Conservation (phyloP, 2,329 filamentous ascomycete species). For the Pseudogymnoascus sp. region DNA sequence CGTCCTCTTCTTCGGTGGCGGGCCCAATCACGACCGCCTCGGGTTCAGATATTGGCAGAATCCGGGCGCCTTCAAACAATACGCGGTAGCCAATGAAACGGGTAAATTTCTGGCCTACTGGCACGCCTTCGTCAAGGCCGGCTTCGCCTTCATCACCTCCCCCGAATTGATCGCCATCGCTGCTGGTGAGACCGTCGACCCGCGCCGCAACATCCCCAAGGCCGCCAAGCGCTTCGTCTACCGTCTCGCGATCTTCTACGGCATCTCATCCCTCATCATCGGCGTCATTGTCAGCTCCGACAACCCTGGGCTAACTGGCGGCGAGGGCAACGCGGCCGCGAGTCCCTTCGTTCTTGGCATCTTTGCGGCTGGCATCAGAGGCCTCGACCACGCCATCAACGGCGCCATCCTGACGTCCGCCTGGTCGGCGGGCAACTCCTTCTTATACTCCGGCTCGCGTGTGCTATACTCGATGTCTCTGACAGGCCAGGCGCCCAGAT, state of each 20-base stretch:
- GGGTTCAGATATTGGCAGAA: constrained; percentile 43
- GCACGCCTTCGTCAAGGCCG: constrained; percentile 38
- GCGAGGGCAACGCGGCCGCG: constrained; percentile 38
- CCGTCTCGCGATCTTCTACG: constrained; percentile 54
- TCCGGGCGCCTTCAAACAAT: constrained; percentile 31
- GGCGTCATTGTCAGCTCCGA: constrained; percentile 56
- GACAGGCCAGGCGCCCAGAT: constrained; percentile 52
- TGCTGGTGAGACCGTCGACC: constrained; percentile 56
- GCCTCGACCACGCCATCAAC: constrained; percentile 60
- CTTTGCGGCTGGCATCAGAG: constrained; percentile 53
- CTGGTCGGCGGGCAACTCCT: constrained; percentile 52
- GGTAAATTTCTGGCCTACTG: constrained; percentile 51
- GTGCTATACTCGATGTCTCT: constrained; percentile 61
- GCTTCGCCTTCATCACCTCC: constrained; percentile 50
- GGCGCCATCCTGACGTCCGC: constrained; percentile 59
- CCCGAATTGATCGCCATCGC: constrained; percentile 54
- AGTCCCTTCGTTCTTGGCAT: constrained; percentile 50
- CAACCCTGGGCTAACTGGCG: constrained; percentile 46
- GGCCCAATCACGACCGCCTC: constrained; percentile 40
- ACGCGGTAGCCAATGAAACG: constrained; percentile 35
- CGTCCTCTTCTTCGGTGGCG: constrained; percentile 49
- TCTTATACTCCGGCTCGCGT: constrained; percentile 58
- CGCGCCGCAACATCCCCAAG: constrained; percentile 58
- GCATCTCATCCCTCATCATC: constrained; percentile 49
- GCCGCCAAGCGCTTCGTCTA: constrained; percentile 51